Base-by-base conservation (phyloP, 208 protist species). In the Zelonia costaricensis region DNA sequence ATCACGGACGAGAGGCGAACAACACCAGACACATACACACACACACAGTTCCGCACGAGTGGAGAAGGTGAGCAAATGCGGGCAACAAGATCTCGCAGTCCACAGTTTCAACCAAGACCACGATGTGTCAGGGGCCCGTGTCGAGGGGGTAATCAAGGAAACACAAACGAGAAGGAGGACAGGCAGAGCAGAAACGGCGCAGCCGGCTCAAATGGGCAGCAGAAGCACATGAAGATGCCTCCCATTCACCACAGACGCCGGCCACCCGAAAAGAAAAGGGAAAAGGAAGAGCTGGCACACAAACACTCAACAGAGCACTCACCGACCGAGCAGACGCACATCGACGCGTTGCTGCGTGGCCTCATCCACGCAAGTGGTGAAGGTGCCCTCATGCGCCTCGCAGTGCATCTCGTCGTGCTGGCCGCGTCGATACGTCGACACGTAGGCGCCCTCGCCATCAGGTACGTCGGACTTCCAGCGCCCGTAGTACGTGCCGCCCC, bases 391-490 rank as follows among this genome's bases (percentile, higher is more conserved):
- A 33, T 20, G 45, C 13, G 58, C 66, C 33, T 52, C 58, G 30
- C 66, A 73, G n/a, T 61, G 43, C 52, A 73, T 31, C 25, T 55
- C 58, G 7, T 66, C 66, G 20, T 62, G 57, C 30, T 49, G 20
- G 9, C 52, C 58, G 9, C 40, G 27, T 0, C 44, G 35, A 22
- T 57, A 54, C 12, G 58, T 66, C 5, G 66, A 49, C 7, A 73
- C 44, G 38, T 66, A 73, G n/a, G 49, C 38, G 25, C 74, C 88
- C 20, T 86, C 64, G 27, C 88, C 82, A 16, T 84, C 69, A n/a
- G 82, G 82, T 35, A 77, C 42, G 51, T 85, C 88, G 31, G 73
- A 33, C 15, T 44, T 40, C 88, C 88, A 94, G 20, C n/a, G 62
- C 16, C 83, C 85, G 30, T 52, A 31, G 69, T 87, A 84, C 13